Percentiles rank a stretch among this genome's conserved stretches.
phyloP scores from a whole-genome alignment of 495 filamentous ascomycete species.

The Penicillium mononematosum region DNA sequence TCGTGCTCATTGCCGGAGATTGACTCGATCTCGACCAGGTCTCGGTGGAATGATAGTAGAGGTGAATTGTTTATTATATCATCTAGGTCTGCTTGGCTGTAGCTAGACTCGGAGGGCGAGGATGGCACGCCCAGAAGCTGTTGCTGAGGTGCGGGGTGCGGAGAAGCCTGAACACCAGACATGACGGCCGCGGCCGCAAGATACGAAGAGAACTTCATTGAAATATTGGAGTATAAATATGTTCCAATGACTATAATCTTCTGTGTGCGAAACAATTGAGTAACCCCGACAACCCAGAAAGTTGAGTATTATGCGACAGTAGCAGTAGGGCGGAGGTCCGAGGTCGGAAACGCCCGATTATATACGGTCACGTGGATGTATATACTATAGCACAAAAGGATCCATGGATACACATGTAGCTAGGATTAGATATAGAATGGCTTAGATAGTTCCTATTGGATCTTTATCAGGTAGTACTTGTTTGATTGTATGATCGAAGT shows the following conservation, averaged over 20 bases:
- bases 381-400: not conserved
- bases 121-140: conserved; percentile 17
- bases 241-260: not conserved
- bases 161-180: conserved; percentile 30
- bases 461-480: not conserved
- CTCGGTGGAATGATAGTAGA: conserved; percentile 75
- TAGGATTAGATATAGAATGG: not conserved
- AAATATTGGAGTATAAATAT: not conserved
- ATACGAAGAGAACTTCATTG: conserved; percentile 27
- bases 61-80: conserved; percentile 39
- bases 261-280: not conserved
- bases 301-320: not conserved
- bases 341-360: conserved; percentile 1
- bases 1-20: conserved; percentile 70
- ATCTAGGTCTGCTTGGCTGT: conserved; percentile 15
- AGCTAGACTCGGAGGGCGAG: conserved; percentile 2
- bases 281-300: not conserved
- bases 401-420: not conserved
- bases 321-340: not conserved
- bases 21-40: conserved; percentile 72
- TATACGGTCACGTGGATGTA: conserved; percentile 4
- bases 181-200: conserved; percentile 27
- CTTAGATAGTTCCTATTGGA: not conserved
- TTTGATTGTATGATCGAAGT: not conserved
- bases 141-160: conserved; percentile 34